These are phyloP conservation scores for Botrytis deweyae DNA, from an alignment of 2,329 filamentous ascomycete genomes.

Conservation along the genomic window DNA sequence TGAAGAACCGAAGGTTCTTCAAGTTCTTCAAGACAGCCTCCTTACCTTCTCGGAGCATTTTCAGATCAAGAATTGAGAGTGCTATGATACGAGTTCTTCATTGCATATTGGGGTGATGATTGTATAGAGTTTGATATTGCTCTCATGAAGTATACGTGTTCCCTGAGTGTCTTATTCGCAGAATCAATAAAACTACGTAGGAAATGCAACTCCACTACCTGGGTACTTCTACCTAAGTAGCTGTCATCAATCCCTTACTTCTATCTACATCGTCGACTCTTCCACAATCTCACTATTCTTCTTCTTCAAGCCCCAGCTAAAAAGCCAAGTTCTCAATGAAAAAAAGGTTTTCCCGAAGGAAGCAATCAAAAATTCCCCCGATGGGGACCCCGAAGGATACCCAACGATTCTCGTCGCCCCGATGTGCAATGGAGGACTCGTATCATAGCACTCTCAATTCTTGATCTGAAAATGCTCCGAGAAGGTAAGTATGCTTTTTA, in stretches of 20 bases:
- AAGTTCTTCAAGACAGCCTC: not conserved
- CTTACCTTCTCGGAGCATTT: not conserved
- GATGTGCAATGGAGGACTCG: conserved; percentile 58
- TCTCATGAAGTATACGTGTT: not conserved
- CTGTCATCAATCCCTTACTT: too few species aligned
- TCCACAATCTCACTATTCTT: not conserved
- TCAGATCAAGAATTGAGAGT: not conserved
- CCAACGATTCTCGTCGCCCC: conserved; percentile 47
- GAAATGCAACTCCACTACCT: too few species aligned
- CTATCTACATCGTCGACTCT: too few species aligned
- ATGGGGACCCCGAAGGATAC: conserved; percentile 40
- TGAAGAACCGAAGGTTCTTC: too few species aligned
- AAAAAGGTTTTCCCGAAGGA: conserved; percentile 27
- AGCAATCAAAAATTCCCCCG: conserved; percentile 42
- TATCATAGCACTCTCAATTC: conserved; percentile 34
- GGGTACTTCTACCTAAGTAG: fast-evolving
- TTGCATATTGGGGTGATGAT: not conserved
- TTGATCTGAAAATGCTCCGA: conserved; percentile 36
- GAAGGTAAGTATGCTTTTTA: conserved; percentile 42
- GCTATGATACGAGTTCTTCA: not conserved
- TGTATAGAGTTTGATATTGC: not conserved
- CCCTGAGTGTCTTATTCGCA: fast-evolving
- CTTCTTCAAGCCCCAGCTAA: conserved; percentile 42
- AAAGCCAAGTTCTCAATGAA: conserved; percentile 42
- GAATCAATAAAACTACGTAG: too few species aligned